Percentiles rank a stretch among this genome's conserved stretches.
These are phyloP conservation scores for Mrakiaceae sp. DNA, from an alignment of 1,284 basidiomycete species.

Conservation along the genomic window DNA sequence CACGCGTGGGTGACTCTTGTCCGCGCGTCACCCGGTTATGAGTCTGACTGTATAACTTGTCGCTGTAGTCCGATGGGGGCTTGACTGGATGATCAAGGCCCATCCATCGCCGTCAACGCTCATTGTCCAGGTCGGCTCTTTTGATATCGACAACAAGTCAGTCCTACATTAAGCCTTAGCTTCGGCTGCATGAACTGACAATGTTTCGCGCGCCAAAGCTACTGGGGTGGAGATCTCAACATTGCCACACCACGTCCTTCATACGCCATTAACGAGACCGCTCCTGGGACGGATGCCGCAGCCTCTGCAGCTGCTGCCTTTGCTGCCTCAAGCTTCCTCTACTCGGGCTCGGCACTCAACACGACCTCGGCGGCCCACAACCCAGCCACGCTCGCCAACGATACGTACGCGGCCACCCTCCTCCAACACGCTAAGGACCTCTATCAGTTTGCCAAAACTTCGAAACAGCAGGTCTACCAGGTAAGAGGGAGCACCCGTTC, in stretches of 20 bases:
- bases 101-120: conserved; percentile 63
- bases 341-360: conserved; percentile 47
- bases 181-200: neutral
- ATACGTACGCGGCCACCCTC: conserved; percentile 57
- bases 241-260: conserved; percentile 65
- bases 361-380: conserved; percentile 36
- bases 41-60: neutral
- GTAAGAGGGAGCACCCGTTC: neutral
- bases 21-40: neutral
- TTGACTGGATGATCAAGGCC: conserved; percentile 84
- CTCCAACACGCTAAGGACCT: conserved; percentile 61
- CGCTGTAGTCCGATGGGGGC: conserved; percentile 57
- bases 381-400: conserved; percentile 51
- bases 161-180: neutral
- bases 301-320: conserved; percentile 74
- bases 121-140: conserved; percentile 63
- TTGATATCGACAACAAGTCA: conserved; percentile 59
- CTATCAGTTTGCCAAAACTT: conserved; percentile 58
- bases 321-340: conserved; percentile 69
- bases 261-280: conserved; percentile 55
- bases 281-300: conserved; percentile 77
- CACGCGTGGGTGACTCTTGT: conserved; percentile 36
- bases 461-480: conserved; percentile 23
- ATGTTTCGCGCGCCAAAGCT: neutral
- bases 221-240: conserved; percentile 70